Evolutionary conservation across 208 protist genomes (phyloP).

Genomic region (Angomonas ambiguus): DNA sequence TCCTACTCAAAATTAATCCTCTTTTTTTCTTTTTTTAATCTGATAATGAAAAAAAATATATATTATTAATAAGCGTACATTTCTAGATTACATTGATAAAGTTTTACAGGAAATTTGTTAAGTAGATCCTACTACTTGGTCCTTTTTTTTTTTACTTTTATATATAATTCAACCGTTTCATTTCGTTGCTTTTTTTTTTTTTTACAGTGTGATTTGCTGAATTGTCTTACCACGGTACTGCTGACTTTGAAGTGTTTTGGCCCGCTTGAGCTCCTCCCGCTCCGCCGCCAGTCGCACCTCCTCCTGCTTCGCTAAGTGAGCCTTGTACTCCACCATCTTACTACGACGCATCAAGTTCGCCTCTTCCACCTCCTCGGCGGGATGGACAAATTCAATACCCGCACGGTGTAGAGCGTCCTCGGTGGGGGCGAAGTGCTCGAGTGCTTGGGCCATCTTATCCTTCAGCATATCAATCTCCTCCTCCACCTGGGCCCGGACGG

Average conservation of each 20-base stretch:
- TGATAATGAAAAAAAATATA: neutral
- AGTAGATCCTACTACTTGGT: too few relatives aligned
- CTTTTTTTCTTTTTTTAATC: too few relatives aligned
- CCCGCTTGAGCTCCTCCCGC: slow-evolving; percentile 71
- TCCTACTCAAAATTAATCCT: too few relatives aligned
- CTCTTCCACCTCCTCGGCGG: slow-evolving; percentile 57
- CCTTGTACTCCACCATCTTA: slow-evolving; percentile 80
- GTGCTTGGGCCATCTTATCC: slow-evolving; percentile 54
- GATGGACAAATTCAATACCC: slow-evolving; percentile 45
- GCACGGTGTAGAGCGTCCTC: slow-evolving; percentile 69
- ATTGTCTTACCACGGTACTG: slow-evolving; percentile 75
- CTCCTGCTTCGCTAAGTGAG: slow-evolving; percentile 69
- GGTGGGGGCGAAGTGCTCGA: slow-evolving; percentile 66
- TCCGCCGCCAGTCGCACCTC: slow-evolving; percentile 79
- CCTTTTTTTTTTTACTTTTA: slow-evolving; percentile 5
- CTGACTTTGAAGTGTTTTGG: slow-evolving; percentile 58
- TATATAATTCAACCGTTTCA: neutral
- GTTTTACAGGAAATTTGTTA: neutral
- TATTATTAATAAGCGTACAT: neutral
- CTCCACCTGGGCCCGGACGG: slow-evolving; percentile 54
- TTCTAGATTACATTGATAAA: neutral
- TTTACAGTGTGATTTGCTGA: slow-evolving; percentile 66
- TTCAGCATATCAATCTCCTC: slow-evolving; percentile 56
- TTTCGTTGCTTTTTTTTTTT: slow-evolving; percentile 18
- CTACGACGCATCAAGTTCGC: slow-evolving; percentile 58